Evolutionary conservation across 192 early-diverging fungal species (phyloP), one percentile per base, ranked within the genome.

Genomic region (Cetraspora pellucida): DNA sequence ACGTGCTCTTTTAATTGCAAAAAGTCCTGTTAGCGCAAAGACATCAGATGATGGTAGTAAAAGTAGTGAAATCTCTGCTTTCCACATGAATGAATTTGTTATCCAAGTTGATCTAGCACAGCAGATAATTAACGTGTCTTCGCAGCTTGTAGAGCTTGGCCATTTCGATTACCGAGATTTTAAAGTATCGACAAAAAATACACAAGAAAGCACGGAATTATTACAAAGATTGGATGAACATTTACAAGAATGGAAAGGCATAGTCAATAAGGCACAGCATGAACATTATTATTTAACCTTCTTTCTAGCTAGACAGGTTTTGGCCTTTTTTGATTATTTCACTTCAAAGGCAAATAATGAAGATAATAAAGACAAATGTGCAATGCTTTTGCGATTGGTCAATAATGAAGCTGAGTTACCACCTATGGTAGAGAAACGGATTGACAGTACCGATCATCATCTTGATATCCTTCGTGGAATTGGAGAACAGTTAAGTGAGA

Each of bases 91-190:
- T 14, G 31, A 63, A 64, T 78, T 78, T 44, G 77, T 78, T 50
- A 25, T 1, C 43, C 77, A 78, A 47, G 77, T 78, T 11, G 77
- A 78, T 30, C 43, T 74, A 16, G 28, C 43, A 14, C 61, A 74
- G 10, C 46, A 78, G 44, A 78, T 78, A 8, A 63, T 74, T 3
- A 63, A 47, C 49, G 10, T 78, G 14, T 55, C 71, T 19, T 23
- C 77, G 17, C 37, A 37, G 1, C 47, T 78, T 2, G 75, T 78
- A 28, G 30, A 74, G 45, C n/a, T 74, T 17, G 72, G 77, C 10
- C 77, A 78, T 66, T 78, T 78, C 64, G 2, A 1, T 55, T 78
- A 78, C 55, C 59, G 72, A 30, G 28, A n/a, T 21, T 78, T 78
- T 78, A 37, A 49, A 11, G 72, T 21, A 37, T 10, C 21, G 9